These are phyloP conservation scores for Leucoagaricus sp. DNA, from an alignment of 1,284 basidiomycete species.

Conservation along the genomic window DNA sequence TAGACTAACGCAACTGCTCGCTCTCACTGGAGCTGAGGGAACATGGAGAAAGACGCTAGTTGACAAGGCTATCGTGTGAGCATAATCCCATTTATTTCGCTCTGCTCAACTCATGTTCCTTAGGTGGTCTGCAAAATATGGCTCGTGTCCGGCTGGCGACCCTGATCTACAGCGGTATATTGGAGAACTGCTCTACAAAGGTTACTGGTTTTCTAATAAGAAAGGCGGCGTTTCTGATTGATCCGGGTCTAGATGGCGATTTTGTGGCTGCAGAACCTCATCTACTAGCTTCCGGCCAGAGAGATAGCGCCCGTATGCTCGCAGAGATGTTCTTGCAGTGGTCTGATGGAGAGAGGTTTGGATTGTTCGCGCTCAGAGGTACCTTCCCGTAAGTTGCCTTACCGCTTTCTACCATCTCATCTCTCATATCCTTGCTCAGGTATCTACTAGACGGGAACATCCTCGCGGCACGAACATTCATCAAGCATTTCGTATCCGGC, in stretches of 20 bases:
- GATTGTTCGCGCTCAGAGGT: slow-evolving; percentile 80
- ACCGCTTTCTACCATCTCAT: no score
- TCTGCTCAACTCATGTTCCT: slow-evolving; percentile 15
- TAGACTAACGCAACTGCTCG: slow-evolving; percentile 81
- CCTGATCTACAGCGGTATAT: slow-evolving; percentile 84
- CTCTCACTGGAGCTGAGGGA: slow-evolving; percentile 71
- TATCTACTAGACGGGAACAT: slow-evolving; percentile 89
- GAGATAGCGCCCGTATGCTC: slow-evolving; percentile 84
- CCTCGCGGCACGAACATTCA: slow-evolving; percentile 83
- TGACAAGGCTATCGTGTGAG: slow-evolving; percentile 77
- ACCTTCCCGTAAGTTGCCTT: slow-evolving; percentile 70
- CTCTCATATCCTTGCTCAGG: slow-evolving; percentile 35
- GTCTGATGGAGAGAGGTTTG: slow-evolving; percentile 52
- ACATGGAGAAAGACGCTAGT: slow-evolving; percentile 81
- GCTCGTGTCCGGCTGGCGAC: slow-evolving; percentile 83
- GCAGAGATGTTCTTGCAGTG: slow-evolving; percentile 86
- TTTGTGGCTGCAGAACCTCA: slow-evolving; percentile 79
- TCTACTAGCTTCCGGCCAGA: slow-evolving; percentile 80
- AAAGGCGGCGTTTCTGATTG: no score
- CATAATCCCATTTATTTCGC: slow-evolving; percentile 18
- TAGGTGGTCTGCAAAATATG: slow-evolving; percentile 82
- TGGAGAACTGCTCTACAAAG: slow-evolving; percentile 87
- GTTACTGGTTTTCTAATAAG: no score
- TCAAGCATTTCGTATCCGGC: slow-evolving; percentile 71
- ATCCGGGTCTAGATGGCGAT: slow-evolving; percentile 56